phyloP scores from a whole-genome alignment of 768 basidiomycete species.

The Clitopilus hobsonii region DNA sequence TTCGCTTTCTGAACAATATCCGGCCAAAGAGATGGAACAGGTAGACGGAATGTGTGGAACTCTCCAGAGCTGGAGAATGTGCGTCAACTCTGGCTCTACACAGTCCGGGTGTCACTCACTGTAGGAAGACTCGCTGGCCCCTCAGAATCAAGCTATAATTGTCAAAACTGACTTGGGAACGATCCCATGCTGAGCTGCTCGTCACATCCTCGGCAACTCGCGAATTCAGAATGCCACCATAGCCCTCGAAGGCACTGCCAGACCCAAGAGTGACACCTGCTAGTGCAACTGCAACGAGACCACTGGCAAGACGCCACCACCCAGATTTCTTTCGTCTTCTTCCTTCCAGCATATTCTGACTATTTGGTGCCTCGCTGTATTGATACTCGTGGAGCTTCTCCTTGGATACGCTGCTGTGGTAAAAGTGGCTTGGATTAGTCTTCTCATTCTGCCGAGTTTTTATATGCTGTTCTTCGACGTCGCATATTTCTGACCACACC shows the following conservation, averaged over 20 bases:
- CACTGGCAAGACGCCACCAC: neutral
- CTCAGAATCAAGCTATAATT: slow-evolving; percentile 67
- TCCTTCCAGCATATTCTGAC: neutral
- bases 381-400: neutral
- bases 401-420: neutral
- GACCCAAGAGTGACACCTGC: neutral
- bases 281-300: neutral
- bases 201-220: neutral
- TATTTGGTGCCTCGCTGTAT: neutral
- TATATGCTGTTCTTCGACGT: neutral
- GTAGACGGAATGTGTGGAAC: slow-evolving; percentile 80
- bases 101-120: slow-evolving; percentile 38
- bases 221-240: neutral
- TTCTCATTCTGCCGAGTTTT: neutral
- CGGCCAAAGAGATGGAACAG: slow-evolving; percentile 74
- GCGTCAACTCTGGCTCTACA: neutral
- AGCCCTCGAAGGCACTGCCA: neutral
- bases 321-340: neutral
- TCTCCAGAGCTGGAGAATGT: slow-evolving; percentile 61
- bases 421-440: neutral
- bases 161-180: slow-evolving; percentile 45
- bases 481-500: neutral
- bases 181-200: neutral
- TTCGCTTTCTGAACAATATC: slow-evolving; percentile 80
- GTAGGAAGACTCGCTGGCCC: slow-evolving; percentile 66